These are phyloP conservation scores for Cryptococcus floricola DNA, from an alignment of 1,284 basidiomycete genomes.

Conservation along the genomic window DNA sequence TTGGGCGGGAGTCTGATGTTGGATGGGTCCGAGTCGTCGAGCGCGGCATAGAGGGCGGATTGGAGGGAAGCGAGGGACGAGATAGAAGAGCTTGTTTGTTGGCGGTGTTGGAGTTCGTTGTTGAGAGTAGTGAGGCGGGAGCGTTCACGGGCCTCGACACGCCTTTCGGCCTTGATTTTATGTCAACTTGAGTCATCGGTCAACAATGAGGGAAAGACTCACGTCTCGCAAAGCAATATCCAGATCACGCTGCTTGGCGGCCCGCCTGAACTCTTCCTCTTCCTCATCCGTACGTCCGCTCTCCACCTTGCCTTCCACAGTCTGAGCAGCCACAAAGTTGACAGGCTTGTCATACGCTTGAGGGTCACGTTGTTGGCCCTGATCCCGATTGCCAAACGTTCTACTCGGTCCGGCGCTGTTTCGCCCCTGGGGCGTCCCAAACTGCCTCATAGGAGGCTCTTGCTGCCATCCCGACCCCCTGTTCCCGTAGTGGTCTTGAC, in stretches of 20 bases:
- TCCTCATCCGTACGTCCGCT: slow-evolving; percentile 75
- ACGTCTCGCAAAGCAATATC: slow-evolving; percentile 80
- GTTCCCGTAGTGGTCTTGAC: slow-evolving; percentile 25
- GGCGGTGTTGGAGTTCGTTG: slow-evolving; percentile 65
- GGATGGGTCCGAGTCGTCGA: neutral
- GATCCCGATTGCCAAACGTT: slow-evolving; percentile 7
- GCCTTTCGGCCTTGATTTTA: slow-evolving; percentile 51
- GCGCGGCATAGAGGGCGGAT: neutral
- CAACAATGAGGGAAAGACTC: slow-evolving; percentile 41
- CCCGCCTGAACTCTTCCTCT: slow-evolving; percentile 69
- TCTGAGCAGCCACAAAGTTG: slow-evolving; percentile 70
- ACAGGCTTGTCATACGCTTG: slow-evolving; percentile 73
- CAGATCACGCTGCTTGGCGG: slow-evolving; percentile 67
- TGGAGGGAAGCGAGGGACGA: neutral
- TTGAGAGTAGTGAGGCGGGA: slow-evolving; percentile 69
- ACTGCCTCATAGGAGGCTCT: slow-evolving; percentile 11
- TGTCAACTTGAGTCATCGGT: neutral
- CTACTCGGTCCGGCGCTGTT: slow-evolving; percentile 1
- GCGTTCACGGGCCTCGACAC: slow-evolving; percentile 71
- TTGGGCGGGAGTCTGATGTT: neutral
- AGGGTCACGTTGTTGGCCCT: slow-evolving; percentile 53
- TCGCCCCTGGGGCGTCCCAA: slow-evolving; percentile 3
- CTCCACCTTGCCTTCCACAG: slow-evolving; percentile 46
- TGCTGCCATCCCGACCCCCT: slow-evolving; percentile 8
- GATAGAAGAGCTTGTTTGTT: neutral